Conservation (phyloP, 2,329 filamentous ascomycete genomes). For the Achaetomium macrosporum region DNA sequence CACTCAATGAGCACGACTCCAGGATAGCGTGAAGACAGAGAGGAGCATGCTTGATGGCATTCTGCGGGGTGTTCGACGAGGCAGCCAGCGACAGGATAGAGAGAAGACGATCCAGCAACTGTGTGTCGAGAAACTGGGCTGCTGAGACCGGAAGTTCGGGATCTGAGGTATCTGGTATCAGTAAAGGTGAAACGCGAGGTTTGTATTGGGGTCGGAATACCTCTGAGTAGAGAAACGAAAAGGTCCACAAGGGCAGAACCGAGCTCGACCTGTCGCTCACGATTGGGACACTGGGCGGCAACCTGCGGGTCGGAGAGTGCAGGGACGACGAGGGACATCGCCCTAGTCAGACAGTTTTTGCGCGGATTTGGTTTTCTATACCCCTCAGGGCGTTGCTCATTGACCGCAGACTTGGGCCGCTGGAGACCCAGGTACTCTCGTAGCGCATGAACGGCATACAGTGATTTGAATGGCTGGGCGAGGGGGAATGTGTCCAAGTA, state of each 20-base stretch:
- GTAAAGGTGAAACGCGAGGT: constrained; percentile 19
- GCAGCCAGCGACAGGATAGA: constrained; percentile 25
- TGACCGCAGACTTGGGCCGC: neutral
- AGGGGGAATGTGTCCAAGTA: constrained; percentile 61
- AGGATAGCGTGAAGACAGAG: constrained; percentile 37
- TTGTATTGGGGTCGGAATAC: constrained; percentile 30
- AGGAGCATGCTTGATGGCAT: constrained; percentile 30
- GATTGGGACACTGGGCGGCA: constrained; percentile 38
- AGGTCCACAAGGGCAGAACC: constrained; percentile 51
- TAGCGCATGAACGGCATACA: constrained; percentile 67
- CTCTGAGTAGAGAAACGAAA: constrained; percentile 49
- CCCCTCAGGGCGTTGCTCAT: constrained; percentile 20
- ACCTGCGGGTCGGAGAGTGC: constrained; percentile 56
- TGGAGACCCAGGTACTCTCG: constrained; percentile 50
- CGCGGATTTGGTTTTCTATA: constrained; percentile 22
- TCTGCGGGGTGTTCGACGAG: constrained; percentile 23
- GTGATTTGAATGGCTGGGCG: constrained; percentile 63
- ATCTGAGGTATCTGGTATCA: constrained; percentile 25
- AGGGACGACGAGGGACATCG: constrained; percentile 50
- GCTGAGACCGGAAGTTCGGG: constrained; percentile 17
- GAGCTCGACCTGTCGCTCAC: constrained; percentile 43
- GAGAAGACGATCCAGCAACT: constrained; percentile 30
- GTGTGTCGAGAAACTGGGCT: constrained; percentile 23
- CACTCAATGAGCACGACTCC: constrained; percentile 35
- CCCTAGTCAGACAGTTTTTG: constrained; percentile 36